Conservation (phyloP, 2,329 filamentous ascomycete genomes). For the Teratosphaeria pseudoeucalypti region DNA sequence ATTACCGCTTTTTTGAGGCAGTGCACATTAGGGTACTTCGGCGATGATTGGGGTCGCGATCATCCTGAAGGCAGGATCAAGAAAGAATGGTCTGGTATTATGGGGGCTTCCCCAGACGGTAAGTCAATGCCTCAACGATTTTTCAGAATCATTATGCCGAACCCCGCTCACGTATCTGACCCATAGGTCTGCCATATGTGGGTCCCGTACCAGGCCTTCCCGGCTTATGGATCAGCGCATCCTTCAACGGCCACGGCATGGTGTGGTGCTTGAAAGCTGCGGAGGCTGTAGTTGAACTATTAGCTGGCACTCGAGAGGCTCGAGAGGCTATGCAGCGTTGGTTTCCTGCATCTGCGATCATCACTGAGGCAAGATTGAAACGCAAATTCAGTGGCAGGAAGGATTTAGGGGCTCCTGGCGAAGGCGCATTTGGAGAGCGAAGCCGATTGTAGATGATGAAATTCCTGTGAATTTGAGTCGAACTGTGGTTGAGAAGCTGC, state of each 20-base stretch:
- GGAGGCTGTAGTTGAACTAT: constrained; percentile 47
- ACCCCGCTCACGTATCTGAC: neutral
- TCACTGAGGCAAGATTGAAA: constrained; percentile 37
- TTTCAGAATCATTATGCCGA: neutral
- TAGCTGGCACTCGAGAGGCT: constrained; percentile 19
- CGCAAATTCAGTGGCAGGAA: constrained; percentile 12
- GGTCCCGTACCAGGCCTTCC: constrained; percentile 31
- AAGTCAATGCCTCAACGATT: neutral
- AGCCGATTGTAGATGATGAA: neutral
- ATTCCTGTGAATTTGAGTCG: too few relatives aligned
- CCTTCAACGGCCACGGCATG: constrained; percentile 52
- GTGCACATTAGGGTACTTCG: constrained; percentile 42
- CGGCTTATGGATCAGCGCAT: constrained; percentile 46
- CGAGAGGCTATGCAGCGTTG: constrained; percentile 29
- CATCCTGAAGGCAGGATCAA: constrained; percentile 19
- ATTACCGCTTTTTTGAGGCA: constrained; percentile 40
- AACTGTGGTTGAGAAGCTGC: too few relatives aligned
- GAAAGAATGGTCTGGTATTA: constrained; percentile 41
- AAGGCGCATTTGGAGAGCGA: constrained; percentile 4
- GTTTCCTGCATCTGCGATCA: constrained; percentile 45
- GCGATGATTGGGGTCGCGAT: constrained; percentile 31
- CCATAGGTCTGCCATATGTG: constrained; percentile 34
- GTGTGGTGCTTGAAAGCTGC: constrained; percentile 39
- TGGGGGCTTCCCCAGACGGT: constrained; percentile 41
- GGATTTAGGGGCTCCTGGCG: constrained; percentile 6